Evolutionary conservation across 805 yeast species (phyloP), one percentile per base, ranked within the genome.

Genomic region (Ogataea trehalophila): DNA sequence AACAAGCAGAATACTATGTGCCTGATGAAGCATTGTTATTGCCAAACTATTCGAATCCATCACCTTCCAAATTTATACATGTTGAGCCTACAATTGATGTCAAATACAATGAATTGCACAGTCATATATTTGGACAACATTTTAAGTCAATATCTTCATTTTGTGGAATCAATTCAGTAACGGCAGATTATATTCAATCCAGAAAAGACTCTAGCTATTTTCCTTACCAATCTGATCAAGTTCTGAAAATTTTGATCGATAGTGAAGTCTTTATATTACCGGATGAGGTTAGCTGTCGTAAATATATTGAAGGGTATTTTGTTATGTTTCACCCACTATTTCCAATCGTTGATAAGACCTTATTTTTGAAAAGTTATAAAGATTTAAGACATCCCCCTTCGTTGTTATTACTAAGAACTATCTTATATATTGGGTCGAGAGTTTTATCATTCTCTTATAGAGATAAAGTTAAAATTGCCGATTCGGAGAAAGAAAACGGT

Each of bases 271-370:
- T 85, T 57, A 63, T 78, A 43, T 63, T 85, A 33, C 91, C 92
- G 1, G 74, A 77, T 8, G 65, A 72, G 39, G 79, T 74, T 18
- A 66, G 83, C 17, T 74, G 83, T 47, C 77, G 77, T 54, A 85
- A 80, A 53, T 66, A 84, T 46, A 72, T 85, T 35, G 73, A 79
- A 41, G 67, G 75, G 40, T 86, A 74, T 62, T 85, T 86, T 55
- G 75, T 73, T 40, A 76, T 76, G 50, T 74, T 83, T 36, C 87
- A 85, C 58, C 88, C 88, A 1, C 56, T 75, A 34, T 75, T 83
- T 63, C 94, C 94, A 13, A 75, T 84, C 22, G 68, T 86, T 46
- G 80, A 84, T 65, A 68, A 80, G 39, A 69, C 80, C 0, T 72
- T 73, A 54, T 86, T 85, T 61, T 71, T 83, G 80, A 61, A 67